A percentile compares a stretch with the other conserved stretches of the same genome.
phyloP scores from a whole-genome alignment of 2,329 filamentous ascomycete genomes.

The Paecilomyces sp. region DNA sequence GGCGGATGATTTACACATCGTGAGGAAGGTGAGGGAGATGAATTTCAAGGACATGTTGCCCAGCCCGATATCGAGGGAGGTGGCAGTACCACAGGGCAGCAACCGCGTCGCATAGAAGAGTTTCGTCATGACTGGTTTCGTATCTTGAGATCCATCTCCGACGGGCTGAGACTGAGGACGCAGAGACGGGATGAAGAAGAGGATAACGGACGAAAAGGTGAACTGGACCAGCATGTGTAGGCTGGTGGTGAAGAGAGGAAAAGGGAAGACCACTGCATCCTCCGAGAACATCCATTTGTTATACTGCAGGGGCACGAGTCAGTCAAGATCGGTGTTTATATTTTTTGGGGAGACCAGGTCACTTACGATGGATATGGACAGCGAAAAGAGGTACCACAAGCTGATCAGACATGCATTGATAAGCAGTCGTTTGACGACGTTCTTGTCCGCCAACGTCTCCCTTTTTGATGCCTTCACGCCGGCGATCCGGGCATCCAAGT shows the following conservation, averaged over 20 bases:
- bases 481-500: conserved; percentile 63
- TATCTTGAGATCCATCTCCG: conserved; percentile 43
- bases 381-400: conserved; percentile 86
- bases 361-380: conserved; percentile 31
- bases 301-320: conserved; percentile 53
- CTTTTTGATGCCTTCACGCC: conserved; percentile 56
- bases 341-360: neutral
- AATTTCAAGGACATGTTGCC: conserved; percentile 95
- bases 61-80: conserved; percentile 88
- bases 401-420: conserved; percentile 76
- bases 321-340: conserved; percentile 2
- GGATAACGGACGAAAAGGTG: conserved; percentile 64
- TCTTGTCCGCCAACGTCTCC: conserved; percentile 69
- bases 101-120: conserved; percentile 89
- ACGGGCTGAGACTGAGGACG: conserved; percentile 52
- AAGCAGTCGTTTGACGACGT: conserved; percentile 59
- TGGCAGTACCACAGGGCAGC: conserved; percentile 84
- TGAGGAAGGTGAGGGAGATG: conserved; percentile 95
- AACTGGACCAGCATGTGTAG: conserved; percentile 97
- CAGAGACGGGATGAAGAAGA: conserved; percentile 75
- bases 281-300: conserved; percentile 99
- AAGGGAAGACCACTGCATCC: conserved; percentile 79
- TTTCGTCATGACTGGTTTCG: conserved; percentile 68
- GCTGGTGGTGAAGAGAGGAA: conserved; percentile 89
- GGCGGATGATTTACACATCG: conserved; percentile 98